Conservation (phyloP, 2,329 filamentous ascomycete species). For the Claviceps africana region DNA sequence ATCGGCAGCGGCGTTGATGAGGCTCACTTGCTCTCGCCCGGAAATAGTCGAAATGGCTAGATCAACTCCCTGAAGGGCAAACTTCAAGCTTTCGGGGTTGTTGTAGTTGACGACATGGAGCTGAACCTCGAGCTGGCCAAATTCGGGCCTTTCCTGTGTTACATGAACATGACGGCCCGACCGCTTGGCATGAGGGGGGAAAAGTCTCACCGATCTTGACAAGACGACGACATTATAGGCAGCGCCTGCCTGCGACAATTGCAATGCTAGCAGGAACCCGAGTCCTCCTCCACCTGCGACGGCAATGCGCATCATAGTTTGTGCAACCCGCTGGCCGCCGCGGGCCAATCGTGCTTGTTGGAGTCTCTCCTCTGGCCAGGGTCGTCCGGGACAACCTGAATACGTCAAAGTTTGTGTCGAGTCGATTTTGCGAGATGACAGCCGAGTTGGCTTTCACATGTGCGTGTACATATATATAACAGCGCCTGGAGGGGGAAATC, state of each 20-base stretch:
- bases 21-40: constrained; percentile 49
- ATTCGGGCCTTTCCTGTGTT: constrained; percentile 36
- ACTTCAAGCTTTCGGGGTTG: constrained; percentile 42
- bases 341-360: constrained; percentile 4
- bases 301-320: constrained; percentile 34
- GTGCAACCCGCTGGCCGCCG: constrained; percentile 8
- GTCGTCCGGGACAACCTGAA: not conserved
- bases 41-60: constrained; percentile 63
- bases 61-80: constrained; percentile 56
- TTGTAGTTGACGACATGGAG: constrained; percentile 56
- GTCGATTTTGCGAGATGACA: constrained; percentile 2
- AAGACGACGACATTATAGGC: constrained; percentile 58
- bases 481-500: constrained; percentile 1
- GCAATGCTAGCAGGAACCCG: constrained; percentile 32
- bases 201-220: constrained; percentile 33
- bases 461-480: constrained; percentile 9
- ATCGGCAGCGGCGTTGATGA: constrained; percentile 57
- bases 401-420: constrained; percentile 2
- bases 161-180: constrained; percentile 9
- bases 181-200: not conserved
- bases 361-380: constrained; percentile 5
- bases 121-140: constrained; percentile 45
- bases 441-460: constrained; percentile 2
- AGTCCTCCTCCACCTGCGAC: constrained; percentile 33
- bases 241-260: constrained; percentile 41